phyloP scores from a whole-genome alignment of 176 grass and related monocot genomes.

The Cocos nucifera region DNA sequence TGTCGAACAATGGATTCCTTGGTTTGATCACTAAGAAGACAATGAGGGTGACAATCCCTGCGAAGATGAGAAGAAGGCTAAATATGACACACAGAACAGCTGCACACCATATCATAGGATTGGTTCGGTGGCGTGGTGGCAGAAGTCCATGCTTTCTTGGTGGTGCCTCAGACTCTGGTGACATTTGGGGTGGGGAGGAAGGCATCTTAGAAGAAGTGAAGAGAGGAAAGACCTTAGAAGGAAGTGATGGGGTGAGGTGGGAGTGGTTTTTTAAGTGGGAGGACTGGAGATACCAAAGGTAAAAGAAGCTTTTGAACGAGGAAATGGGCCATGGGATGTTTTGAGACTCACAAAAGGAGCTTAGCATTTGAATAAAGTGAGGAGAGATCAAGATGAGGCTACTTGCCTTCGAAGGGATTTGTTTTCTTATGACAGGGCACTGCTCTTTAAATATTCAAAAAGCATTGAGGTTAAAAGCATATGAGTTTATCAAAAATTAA shows the following conservation, averaged over 20 bases:
- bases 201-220: conserved; percentile 19
- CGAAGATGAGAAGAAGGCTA: conserved; percentile 67
- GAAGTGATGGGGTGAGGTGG: conserved; percentile 6
- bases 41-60: conserved; percentile 48
- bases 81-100: conserved; percentile 76
- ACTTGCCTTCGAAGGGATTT: too few relatives aligned
- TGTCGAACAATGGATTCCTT: conserved; percentile 45
- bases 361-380: conserved; percentile 8
- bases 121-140: conserved; percentile 31
- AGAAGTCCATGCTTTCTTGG: conserved; percentile 28
- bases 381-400: background rate
- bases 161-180: conserved; percentile 15
- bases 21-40: conserved; percentile 71
- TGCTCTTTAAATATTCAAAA: too few relatives aligned
- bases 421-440: too few relatives aligned
- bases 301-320: conserved; percentile 20
- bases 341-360: conserved; percentile 5
- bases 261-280: background rate
- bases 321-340: background rate
- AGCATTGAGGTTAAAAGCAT: too few relatives aligned
- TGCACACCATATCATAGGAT: conserved; percentile 61
- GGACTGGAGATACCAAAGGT: background rate
- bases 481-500: too few relatives aligned
- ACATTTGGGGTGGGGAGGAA: background rate
- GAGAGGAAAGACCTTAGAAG: conserved; percentile 1